Percentiles rank a stretch among this genome's conserved stretches.
Conservation (phyloP, 169 alveolate species). For the Eimeria necatrix region DNA sequence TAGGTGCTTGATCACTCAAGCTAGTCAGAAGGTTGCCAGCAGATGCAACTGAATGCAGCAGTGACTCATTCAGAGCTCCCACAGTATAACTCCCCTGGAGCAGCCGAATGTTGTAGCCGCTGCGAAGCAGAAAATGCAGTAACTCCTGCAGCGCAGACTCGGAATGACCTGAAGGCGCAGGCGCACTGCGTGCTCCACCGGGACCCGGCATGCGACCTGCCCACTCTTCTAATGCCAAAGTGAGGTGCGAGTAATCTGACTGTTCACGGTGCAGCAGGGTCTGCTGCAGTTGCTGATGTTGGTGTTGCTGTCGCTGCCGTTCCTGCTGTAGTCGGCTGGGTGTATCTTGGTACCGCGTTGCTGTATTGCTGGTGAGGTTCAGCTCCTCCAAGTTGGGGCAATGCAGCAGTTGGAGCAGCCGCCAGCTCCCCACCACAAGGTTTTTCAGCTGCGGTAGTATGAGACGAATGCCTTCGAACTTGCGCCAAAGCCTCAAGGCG, state of each 20-base stretch:
- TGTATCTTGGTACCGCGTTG: conserved; percentile 11
- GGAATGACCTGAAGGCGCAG: conserved; percentile 10
- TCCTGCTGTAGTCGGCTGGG: conserved; percentile 24
- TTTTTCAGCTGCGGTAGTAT: conserved; percentile 29
- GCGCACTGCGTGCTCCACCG: conserved; percentile 20
- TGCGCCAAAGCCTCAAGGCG: conserved; percentile 42
- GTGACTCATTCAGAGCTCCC: conserved; percentile 50
- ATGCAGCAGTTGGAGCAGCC: conserved; percentile 57
- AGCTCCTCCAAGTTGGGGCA: conserved; percentile 73
- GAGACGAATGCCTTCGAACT: conserved; percentile 22
- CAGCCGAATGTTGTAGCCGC: conserved; percentile 61
- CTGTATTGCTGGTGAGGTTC: conserved; percentile 45
- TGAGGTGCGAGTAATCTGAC: conserved; percentile 15
- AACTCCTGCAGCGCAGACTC: conserved; percentile 63
- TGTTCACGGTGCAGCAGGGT: conserved; percentile 1
- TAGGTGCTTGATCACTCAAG: background rate
- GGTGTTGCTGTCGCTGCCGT: conserved; percentile 53
- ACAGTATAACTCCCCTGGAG: conserved; percentile 51
- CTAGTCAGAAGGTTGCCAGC: conserved; percentile 50
- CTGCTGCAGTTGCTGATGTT: conserved; percentile 32
- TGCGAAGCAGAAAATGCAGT: conserved; percentile 45
- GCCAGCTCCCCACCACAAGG: conserved; percentile 73
- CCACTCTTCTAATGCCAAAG: conserved; percentile 48
- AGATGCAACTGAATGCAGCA: conserved; percentile 36
- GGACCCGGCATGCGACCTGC: conserved; percentile 33